phyloP scores from a whole-genome alignment of 192 early-diverging fungal species.

The Phlyctochytrium bullatum region DNA sequence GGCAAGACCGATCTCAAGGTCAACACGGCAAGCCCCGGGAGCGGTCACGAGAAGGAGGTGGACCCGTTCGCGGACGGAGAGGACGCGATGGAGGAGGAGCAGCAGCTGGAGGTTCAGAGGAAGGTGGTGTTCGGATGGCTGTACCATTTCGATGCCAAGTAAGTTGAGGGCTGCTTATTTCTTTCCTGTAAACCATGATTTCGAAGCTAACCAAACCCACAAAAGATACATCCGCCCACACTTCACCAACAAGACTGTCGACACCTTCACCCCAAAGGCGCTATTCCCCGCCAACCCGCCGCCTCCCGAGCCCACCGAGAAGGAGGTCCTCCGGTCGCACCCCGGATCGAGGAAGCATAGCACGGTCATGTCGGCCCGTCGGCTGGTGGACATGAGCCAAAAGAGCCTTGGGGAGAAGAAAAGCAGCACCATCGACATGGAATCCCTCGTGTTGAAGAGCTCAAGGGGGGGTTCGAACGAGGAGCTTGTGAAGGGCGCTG shows the following conservation, averaged over 20 bases:
- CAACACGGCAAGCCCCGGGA: neutral
- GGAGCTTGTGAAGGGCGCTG: too few species aligned
- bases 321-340: neutral
- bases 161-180: constrained; percentile 13
- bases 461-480: too few species aligned
- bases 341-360: neutral
- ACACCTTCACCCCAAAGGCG: constrained; percentile 26
- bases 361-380: neutral
- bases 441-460: neutral
- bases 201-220: neutral
- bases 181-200: neutral
- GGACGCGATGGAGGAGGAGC: constrained; percentile 31
- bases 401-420: too few species aligned
- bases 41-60: neutral
- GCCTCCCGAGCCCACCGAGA: neutral
- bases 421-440: neutral
- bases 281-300: too few species aligned
- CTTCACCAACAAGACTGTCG: constrained; percentile 32
- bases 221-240: constrained; percentile 48
- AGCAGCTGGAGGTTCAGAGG: constrained; percentile 33
- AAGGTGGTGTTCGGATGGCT: constrained; percentile 46
- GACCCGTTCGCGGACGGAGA: constrained; percentile 11
- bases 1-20: neutral
- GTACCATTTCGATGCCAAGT: constrained; percentile 47
- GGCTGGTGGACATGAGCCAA: too few species aligned